Conservation (phyloP, 306 rosid genomes). For the Cucurbita pepo region DNA sequence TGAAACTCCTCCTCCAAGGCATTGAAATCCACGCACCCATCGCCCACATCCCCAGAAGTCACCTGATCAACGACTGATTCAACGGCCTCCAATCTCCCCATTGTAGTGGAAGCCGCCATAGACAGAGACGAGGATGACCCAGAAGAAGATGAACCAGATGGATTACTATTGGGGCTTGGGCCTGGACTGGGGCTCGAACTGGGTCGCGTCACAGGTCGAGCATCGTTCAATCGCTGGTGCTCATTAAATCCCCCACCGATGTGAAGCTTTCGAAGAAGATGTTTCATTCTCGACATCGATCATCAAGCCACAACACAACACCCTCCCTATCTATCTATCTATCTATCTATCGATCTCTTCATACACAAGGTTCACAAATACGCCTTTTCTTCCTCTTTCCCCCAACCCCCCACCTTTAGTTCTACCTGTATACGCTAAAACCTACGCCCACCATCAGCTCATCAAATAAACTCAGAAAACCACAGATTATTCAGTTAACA, state of each 20-base stretch:
- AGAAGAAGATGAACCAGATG: conserved; percentile 18
- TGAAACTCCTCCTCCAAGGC: conserved; percentile 91
- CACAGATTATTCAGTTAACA: conserved; percentile 37
- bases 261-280: conserved; percentile 89
- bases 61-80: conserved; percentile 36
- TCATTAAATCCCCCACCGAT: conserved; percentile 75
- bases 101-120: conserved; percentile 26
- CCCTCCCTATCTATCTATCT: background rate
- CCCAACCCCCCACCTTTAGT: background rate
- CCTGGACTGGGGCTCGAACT: conserved; percentile 7
- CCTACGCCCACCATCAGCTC: conserved; percentile 15
- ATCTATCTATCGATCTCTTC: background rate
- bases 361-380: background rate
- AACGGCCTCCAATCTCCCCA: conserved; percentile 22
- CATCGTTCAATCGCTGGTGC: conserved; percentile 33
- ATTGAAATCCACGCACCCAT: conserved; percentile 39
- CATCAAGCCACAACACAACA: conserved; percentile 25
- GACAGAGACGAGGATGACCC: conserved; percentile 5
- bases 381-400: background rate
- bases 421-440: conserved; percentile 11
- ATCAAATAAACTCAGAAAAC: conserved; percentile 8
- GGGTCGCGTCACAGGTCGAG: conserved; percentile 18
- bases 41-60: conserved; percentile 16
- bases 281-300: conserved; percentile 92
- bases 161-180: conserved; percentile 11